Conservation (phyloP, 2,329 filamentous ascomycete species). For the Stachybotrys elegans region DNA sequence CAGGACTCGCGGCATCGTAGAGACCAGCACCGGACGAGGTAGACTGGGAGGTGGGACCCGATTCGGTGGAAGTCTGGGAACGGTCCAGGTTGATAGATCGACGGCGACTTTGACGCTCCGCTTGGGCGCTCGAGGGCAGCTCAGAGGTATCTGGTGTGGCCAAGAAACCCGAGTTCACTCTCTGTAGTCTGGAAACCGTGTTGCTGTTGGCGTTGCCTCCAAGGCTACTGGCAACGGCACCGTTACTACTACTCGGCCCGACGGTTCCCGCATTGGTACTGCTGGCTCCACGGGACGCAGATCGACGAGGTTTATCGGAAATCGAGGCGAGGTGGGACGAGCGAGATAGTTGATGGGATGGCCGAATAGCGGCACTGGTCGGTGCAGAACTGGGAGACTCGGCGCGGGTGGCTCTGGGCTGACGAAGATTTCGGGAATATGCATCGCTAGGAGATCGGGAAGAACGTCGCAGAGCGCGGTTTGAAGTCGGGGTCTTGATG, state of each 20-base stretch:
- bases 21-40: slow-evolving; percentile 27
- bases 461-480: slow-evolving; percentile 21
- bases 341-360: slow-evolving; percentile 19
- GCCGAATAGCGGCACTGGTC: slow-evolving; percentile 10
- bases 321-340: slow-evolving; percentile 22
- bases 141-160: slow-evolving; percentile 57
- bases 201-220: too few species aligned
- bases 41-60: slow-evolving; percentile 33
- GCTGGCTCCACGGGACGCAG: slow-evolving; percentile 20
- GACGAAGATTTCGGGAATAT: slow-evolving; percentile 23
- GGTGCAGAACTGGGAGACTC: slow-evolving; percentile 23
- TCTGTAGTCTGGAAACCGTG: too few species aligned
- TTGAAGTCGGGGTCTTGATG: slow-evolving; percentile 18
- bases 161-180: slow-evolving; percentile 35
- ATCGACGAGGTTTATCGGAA: slow-evolving; percentile 30
- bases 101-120: slow-evolving; percentile 32
- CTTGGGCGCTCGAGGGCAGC: slow-evolving; percentile 16
- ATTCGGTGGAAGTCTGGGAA: slow-evolving; percentile 39
- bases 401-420: slow-evolving; percentile 20
- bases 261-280: too few species aligned
- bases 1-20: slow-evolving; percentile 46
- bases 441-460: slow-evolving; percentile 29
- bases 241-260: slow-evolving; percentile 1
- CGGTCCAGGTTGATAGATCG: slow-evolving; percentile 37
- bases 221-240: neutral